Evolutionary conservation across 2,329 filamentous ascomycete species (phyloP).

Genomic region (Cordyceps farinosa): DNA sequence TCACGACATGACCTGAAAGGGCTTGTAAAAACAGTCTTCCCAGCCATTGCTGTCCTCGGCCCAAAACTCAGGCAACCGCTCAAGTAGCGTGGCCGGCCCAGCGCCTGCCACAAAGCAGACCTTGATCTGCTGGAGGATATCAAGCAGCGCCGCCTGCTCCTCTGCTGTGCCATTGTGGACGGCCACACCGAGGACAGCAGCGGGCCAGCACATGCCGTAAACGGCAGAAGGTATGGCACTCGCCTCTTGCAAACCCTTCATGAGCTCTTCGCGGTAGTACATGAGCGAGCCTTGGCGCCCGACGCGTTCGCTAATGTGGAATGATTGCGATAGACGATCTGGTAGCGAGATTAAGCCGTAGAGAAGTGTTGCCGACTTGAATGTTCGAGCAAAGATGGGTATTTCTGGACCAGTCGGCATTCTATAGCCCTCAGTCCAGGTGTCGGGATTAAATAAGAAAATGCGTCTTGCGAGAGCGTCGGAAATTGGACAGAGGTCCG

Average conservation of each 20-base stretch:
- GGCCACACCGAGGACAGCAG: no score
- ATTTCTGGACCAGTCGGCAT: neutral
- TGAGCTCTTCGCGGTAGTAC: neutral
- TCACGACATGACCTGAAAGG: neutral
- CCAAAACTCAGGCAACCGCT: neutral
- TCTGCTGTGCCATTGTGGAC: no score
- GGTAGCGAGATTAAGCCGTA: neutral
- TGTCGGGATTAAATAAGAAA: neutral
- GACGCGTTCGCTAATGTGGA: neutral
- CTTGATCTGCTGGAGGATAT: neutral
- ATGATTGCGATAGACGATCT: neutral
- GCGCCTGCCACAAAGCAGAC: neutral
- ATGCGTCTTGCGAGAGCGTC: neutral
- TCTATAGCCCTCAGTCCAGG: neutral
- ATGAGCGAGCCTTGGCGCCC: neutral
- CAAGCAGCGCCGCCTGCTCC: neutral
- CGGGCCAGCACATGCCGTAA: no score
- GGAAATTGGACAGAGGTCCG: no score
- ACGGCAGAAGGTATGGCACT: no score
- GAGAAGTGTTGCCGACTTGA: neutral
- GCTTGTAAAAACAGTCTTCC: neutral
- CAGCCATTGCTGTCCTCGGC: neutral
- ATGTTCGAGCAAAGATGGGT: neutral
- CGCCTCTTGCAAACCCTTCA: neutral
- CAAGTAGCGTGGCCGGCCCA: neutral